These are phyloP conservation scores for Trichoderma citrinoviride DNA, from an alignment of 2,329 filamentous ascomycete genomes.

Conservation along the genomic window DNA sequence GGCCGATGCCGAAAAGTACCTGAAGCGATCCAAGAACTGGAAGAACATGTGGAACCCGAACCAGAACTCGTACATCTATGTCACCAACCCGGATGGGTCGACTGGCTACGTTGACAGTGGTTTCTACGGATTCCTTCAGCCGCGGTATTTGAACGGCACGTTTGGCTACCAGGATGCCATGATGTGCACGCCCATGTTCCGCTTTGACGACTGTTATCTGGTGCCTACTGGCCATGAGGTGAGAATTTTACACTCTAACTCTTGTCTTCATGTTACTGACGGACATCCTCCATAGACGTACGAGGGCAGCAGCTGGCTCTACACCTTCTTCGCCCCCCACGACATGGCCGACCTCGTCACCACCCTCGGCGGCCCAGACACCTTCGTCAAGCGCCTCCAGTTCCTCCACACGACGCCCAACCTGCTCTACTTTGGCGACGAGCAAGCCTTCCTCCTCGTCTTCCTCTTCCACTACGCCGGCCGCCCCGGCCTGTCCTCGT, in stretches of 20 bases:
- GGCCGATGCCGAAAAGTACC: constrained; percentile 58
- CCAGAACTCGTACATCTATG: constrained; percentile 19
- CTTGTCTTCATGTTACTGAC: background rate
- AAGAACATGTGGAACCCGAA: constrained; percentile 58
- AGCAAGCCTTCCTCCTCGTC: constrained; percentile 50
- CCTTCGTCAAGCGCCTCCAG: constrained; percentile 58
- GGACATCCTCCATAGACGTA: constrained; percentile 50
- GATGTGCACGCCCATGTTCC: constrained; percentile 39
- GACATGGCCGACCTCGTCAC: constrained; percentile 48
- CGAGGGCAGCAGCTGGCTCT: constrained; percentile 69
- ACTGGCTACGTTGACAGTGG: constrained; percentile 17
- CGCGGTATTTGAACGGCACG: constrained; percentile 61
- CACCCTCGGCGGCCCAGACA: constrained; percentile 56
- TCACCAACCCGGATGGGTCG: constrained; percentile 10
- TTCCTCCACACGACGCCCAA: constrained; percentile 62
- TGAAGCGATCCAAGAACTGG: constrained; percentile 63
- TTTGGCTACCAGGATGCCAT: constrained; percentile 65
- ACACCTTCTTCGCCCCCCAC: constrained; percentile 59
- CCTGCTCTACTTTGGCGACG: constrained; percentile 66
- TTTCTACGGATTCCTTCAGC: constrained; percentile 64
- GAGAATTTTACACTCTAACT: background rate
- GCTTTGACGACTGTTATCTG: constrained; percentile 41
- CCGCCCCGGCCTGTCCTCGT: constrained; percentile 55
- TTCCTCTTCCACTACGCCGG: constrained; percentile 65
- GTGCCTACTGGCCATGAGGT: constrained; percentile 27